Evolutionary conservation across 805 yeast species (phyloP), one percentile per base, ranked within the genome.

Genomic region (Kazachstania martiniae): DNA sequence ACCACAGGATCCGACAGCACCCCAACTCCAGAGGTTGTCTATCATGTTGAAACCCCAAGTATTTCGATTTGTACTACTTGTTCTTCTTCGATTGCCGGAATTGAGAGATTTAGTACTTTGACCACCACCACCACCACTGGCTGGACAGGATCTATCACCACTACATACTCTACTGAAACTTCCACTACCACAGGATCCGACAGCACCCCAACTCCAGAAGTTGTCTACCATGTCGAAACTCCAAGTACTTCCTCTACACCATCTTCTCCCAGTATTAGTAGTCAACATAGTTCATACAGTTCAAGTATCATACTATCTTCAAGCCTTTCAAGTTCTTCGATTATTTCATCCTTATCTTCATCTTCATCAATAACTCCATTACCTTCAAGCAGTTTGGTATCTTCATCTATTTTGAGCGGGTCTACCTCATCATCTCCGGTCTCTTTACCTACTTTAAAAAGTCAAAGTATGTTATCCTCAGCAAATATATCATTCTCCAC

Each of bases 191-290:
- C 21, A 8, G 44, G 44, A 5, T 24, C 37, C 14, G 41, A 42
- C 23, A 34, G 39, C 4, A n/a, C 9, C 2, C 17, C 40, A 4
- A 43, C 41, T 3, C 26, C 36, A 4, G 42, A 34, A 18, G 33
- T 33, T 12, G 34, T 41, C 28, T 35, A 35, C 41, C 38, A 39
- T 21, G 45, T 43, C 12, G 41, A 38, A 24, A 40, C 43, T n/a
- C 46, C 46, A 26, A 16, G 21, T 18, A 32, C 30, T 25, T 25
- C 8, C 18, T 22, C 25, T 12, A 25, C 27, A 13, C 8, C 6
- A 14, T 13, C 8, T n/a, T n/a, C n/a, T n/a, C n/a, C n/a, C n/a
- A n/a, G n/a, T n/a, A n/a, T n/a, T n/a, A 25, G 14, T 5, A n/a
- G 6, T n/a, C n/a, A 19, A 8, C 12, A 15, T 4, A 25, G 25